Evolutionary conservation across 1,284 basidiomycete genomes (phyloP).

Genomic region (Sanghuangporus weigelae): DNA sequence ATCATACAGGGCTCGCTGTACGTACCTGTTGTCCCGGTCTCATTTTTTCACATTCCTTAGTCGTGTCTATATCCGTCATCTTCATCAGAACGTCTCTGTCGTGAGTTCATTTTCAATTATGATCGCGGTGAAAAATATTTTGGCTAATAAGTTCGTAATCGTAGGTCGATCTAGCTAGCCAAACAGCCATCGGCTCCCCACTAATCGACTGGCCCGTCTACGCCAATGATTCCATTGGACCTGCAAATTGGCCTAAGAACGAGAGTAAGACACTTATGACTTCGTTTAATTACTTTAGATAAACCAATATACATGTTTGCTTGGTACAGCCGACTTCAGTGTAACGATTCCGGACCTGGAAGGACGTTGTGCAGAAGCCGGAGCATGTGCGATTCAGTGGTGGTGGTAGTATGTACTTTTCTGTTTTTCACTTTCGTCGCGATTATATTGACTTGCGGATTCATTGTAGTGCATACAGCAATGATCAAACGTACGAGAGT

Average conservation of each 20-base stretch:
- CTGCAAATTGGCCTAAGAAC: slow-evolving; percentile 30
- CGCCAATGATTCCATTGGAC: slow-evolving; percentile 29
- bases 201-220: slow-evolving; percentile 34
- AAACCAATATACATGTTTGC: background rate
- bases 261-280: slow-evolving; percentile 26
- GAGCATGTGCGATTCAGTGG: slow-evolving; percentile 35
- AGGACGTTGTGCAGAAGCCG: slow-evolving; percentile 25
- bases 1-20: slow-evolving; percentile 34
- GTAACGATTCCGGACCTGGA: slow-evolving; percentile 33
- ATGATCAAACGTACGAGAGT: slow-evolving; percentile 28
- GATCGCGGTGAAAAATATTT: background rate
- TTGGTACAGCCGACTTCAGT: slow-evolving; percentile 28
- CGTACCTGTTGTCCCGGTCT: slow-evolving; percentile 7
- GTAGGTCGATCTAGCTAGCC: slow-evolving; percentile 29
- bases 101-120: background rate
- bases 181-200: slow-evolving; percentile 29
- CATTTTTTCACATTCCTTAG: slow-evolving; percentile 20
- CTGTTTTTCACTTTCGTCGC: background rate
- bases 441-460: background rate
- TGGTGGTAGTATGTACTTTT: slow-evolving; percentile 25
- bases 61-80: slow-evolving; percentile 23
- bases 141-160: slow-evolving; percentile 17
- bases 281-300: background rate
- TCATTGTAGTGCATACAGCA: slow-evolving; percentile 11
- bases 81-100: background rate